phyloP scores from a whole-genome alignment of 352 stramenopile genomes.

The Phytopythium helicoides region DNA sequence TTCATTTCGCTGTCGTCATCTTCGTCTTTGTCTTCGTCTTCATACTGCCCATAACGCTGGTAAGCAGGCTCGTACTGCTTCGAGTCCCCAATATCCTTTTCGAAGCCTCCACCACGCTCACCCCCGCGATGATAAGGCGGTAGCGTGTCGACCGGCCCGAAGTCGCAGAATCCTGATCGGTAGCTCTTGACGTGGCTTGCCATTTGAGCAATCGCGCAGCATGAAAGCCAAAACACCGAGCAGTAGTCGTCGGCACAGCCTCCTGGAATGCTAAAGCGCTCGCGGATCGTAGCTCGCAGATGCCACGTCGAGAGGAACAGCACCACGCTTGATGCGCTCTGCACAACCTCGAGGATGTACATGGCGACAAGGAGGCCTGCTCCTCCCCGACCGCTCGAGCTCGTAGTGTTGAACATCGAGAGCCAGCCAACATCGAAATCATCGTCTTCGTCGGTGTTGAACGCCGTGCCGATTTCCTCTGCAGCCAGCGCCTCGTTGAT shows the following conservation, averaged over 20 bases:
- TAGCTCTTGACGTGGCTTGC: conserved; percentile 62
- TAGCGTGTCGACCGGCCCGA: conserved; percentile 46
- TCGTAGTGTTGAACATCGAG: neutral
- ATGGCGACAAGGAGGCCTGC: conserved; percentile 6
- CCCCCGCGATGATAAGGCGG: conserved; percentile 6
- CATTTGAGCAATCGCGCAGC: conserved; percentile 62
- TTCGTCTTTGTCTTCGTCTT: too few species aligned
- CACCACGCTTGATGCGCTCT: conserved; percentile 5
- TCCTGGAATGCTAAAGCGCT: conserved; percentile 54
- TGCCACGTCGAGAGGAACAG: conserved; percentile 27
- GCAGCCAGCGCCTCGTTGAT: conserved; percentile 2
- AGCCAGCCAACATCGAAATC: too few species aligned
- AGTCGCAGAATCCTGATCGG: conserved; percentile 42
- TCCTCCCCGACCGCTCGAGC: neutral
- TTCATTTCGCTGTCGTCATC: too few species aligned
- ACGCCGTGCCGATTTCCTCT: neutral
- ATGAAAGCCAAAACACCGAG: conserved; percentile 35
- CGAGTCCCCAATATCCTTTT: too few species aligned
- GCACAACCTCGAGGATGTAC: conserved; percentile 2
- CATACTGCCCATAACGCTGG: too few species aligned
- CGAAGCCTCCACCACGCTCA: too few species aligned
- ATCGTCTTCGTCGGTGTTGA: neutral
- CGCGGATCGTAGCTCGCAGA: conserved; percentile 33
- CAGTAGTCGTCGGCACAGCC: conserved; percentile 29
- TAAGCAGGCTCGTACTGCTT: too few species aligned